Evolutionary conservation across 2,329 filamentous ascomycete genomes (phyloP), one percentile per base, ranked within the genome.

Genomic region (Cladosporium austrohemisphaericum): DNA sequence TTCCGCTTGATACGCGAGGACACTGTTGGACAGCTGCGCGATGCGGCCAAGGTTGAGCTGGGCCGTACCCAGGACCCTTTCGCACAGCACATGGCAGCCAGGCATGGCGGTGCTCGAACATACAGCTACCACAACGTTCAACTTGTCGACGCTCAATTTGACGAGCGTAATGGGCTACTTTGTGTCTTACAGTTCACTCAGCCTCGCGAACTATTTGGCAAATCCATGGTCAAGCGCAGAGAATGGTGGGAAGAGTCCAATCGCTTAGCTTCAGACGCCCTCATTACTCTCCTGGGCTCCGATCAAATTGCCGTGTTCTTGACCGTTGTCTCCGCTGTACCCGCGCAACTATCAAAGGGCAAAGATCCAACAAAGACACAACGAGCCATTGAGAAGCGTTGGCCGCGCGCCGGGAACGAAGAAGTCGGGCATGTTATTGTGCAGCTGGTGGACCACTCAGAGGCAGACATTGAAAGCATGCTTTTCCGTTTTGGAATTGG

Each of bases 1-100:
- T 82, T 82, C 41, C 71, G 79, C 13, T 69, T 81, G 1, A 59
- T 81, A 1, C 70, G 78, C 2, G 76, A 81, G 60, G 78, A 82
- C 54, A 78, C 73, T 0, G 66, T 81, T 2, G 76, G 76, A 0
- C 73, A 78, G 50, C 64, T 82, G 4, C 68, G 76, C 29, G 74
- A 80, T 55, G 70, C 70, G 1, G 70, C 78, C 2, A 66, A 68
- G 31, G 54, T 68, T 19, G 65, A 74, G 41, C 60, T 75, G 8
- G 60, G 72, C 3, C 52, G 54, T 2, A 60, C 72, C 14, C 32
- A 37, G 2, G 18, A 37, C 20, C 20, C 25, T 22, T 16, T 19
- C n/a, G 16, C 13, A 2, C 63, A 59, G 16, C 52, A 53, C 36
- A 48, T 51, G 2, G 49, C 40, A 20, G 5, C 51, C 3, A 10